Base-by-base conservation (phyloP, 2,329 filamentous ascomycete species). In the Pseudogymnoascus verrucosus region DNA sequence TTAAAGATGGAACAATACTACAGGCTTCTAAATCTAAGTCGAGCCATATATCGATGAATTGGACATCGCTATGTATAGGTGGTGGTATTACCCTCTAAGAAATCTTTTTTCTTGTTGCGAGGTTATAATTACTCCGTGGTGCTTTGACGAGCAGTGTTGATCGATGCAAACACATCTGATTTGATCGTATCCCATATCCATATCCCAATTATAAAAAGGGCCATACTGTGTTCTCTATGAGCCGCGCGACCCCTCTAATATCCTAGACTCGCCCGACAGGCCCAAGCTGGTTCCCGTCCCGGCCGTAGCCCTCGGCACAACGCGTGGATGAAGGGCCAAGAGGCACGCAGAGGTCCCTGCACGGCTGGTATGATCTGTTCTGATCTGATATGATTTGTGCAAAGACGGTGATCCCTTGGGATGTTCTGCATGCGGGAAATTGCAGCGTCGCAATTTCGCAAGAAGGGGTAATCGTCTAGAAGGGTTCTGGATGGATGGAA, bases 381-480 rank as follows among this genome's bases (percentile, higher is more conserved):
- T 57, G 26, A 57, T 57, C 47, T 57, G 47, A 31, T 57, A 19
- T 34, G 47, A 57, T 57, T 57, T 57, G 47, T 57, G 26, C 47
- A 34, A 34, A 57, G 26, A 34, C 26, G 47, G 3, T 34, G 47
- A 34, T 19, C 47, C 3, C 26, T 19, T 19, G 11, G 47, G 47
- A 57, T 57, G 47, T 57, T n/a, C 47, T 57, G 47, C 47, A 57
- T 57, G n/a, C 16, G 47, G 47, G 47, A 57, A 57, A 57, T 57
- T 57, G 47, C 47, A 57, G 26, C 26, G 47, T 57, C 47, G 47
- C 26, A 34, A 26, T 57, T 34, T 57, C 26, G 47, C 26, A 57
- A 57, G 47, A 57, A 57, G 47, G 47, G 47, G 47, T 19, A 57
- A 57, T 57, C 26, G 26, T 34, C 47, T 57, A 57, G 47, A 57